Conservation (phyloP, 768 basidiomycete species). For the Lactarius pseudohatsudake region DNA sequence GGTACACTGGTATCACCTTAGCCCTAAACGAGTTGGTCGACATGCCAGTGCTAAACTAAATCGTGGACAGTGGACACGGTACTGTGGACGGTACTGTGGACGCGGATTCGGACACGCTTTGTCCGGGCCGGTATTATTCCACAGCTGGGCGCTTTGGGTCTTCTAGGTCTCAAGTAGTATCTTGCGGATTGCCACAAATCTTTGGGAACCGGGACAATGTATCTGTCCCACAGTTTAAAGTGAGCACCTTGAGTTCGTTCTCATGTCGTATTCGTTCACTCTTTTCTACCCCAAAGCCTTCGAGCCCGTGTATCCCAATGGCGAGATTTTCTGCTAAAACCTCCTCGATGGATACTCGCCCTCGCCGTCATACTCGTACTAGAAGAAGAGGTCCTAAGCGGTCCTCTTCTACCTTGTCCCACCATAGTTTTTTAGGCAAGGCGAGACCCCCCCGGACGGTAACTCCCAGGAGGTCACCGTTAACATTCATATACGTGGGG, state of each 20-base stretch:
- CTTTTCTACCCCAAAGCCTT: not conserved
- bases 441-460: constrained; percentile 13
- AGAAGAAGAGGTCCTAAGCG: not conserved
- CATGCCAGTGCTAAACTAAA: constrained; percentile 1
- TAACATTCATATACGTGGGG: constrained; percentile 53
- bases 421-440: not conserved
- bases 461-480: constrained; percentile 8
- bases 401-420: not conserved
- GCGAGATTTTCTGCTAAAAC: constrained; percentile 11
- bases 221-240: not conserved
- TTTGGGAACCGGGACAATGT: not conserved
- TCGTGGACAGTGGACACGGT: not conserved
- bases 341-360: not conserved
- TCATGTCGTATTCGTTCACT: not conserved
- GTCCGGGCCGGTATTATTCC: not conserved
- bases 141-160: not conserved
- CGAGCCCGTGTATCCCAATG: not conserved
- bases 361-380: not conserved
- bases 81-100: too few species aligned
- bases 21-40: constrained; percentile 2
- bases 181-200: not conserved
- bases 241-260: not conserved
- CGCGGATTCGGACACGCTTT: not conserved
- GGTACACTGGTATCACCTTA: constrained; percentile 42
- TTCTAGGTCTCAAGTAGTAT: not conserved